Base-by-base conservation (phyloP, 139 green algal genomes). In the Tetradesmus lagerheimii region DNA sequence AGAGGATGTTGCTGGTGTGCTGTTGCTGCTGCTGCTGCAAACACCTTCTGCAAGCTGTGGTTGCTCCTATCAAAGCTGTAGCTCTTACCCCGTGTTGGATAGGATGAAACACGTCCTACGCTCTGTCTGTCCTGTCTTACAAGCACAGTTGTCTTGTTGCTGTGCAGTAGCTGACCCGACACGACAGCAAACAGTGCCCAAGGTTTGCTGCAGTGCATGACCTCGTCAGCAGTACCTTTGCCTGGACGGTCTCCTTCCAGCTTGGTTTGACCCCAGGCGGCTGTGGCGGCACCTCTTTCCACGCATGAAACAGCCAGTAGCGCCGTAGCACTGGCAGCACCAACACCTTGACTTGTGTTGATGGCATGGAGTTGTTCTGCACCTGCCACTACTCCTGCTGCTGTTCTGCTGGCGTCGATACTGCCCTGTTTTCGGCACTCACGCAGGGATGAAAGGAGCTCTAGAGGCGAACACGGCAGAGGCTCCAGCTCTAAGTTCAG, bases 291-390 rank as follows among this genome's bases (percentile, higher is more conserved):
- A 47, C 34, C 31, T 83, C 43, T 29, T 47, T 75, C 85, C 85
- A 89, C 6, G 71, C 86, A 27, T 94, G 89, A 66, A 85, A 93
- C 38, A 95, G 93, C 93, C 93, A 95, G 85, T 93, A 91, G 53
- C 71, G 80, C 9, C 88, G 79, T 18, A 92, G 87, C 4, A 95
- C 85, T 11, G 93, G 93, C 34, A 95, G 14, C 37, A 93, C 87
- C 20, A 94, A n/a, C 6, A 88, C 89, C 39, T 88, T 80, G 11
- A 79, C 71, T 67, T 75, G 80, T n/a, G 29, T 37, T 62, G 84
- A 39, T 37, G 50, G 6, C 16, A 71, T 71, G 25, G 23, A 38
- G 14, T 23, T 35, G 77, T n/a, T 53, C 27, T 37, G 38, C 29
- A 4, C 71, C 11, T 25, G 71, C 31, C 11, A 11, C 71, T 79